Evolutionary conservation across 2,329 filamentous ascomycete genomes (phyloP), one percentile per base, ranked within the genome.

Genomic region (Orbilia blumenaviensis): DNA sequence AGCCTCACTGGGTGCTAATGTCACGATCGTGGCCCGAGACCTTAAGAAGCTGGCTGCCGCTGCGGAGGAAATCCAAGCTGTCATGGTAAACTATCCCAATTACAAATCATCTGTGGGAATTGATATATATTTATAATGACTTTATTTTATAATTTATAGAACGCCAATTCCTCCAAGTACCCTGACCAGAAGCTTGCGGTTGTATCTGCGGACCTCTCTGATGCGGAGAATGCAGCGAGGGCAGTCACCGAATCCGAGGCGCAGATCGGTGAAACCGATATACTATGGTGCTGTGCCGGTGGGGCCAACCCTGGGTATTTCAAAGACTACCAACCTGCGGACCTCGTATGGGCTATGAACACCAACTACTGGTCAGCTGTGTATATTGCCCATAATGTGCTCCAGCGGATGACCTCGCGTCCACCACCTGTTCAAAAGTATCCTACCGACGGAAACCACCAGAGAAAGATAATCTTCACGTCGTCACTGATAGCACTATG

Each of bases 241-340:
- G 73, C 73, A 1, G 23, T 72, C 6, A 2, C 29, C 3, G 56
- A 77, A 48, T 25, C 67, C 10, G 67, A 77, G 54, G 48, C 42
- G 5, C 66, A 66, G 46, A 50, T 77, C 66, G 82, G 85, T 23
- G 83, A 89, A 27, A 92, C 92, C 0, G 94, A 98, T 81, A 87
- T 97, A 68, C 91, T 98, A 34, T 98, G 95, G 87, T 92, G 92
- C 56, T 89, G 90, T 29, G 90, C 91, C 42, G 95, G 96, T 82
- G 76, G 72, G 12, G 77, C 80, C 3, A 58, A 66, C 16, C 79
- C 79, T 1, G 79, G 80, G 6, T 78, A 77, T 63, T 84, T 84
- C 78, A 78, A 82, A 32, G 83, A 85, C 54, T 83, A 82, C 0
- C 81, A 81, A 0, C 32, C 82, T 3, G 78, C 81, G 1, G 73